phyloP scores from a whole-genome alignment of 202 grass and related monocot species.

The Brachypodium distachyon region DNA sequence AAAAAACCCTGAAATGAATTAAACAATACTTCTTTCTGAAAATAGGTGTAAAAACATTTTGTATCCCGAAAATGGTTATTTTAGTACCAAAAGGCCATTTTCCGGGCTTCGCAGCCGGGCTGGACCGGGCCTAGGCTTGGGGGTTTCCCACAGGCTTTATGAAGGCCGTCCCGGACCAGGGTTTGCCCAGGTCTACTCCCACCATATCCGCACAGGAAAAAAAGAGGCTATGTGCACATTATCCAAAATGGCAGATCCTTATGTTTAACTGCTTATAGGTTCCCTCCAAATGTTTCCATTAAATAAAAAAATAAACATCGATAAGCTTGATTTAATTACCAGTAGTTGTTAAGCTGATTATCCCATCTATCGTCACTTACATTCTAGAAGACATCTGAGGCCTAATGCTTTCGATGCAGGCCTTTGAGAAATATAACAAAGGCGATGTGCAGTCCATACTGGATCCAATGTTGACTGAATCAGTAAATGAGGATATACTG shows the following conservation, averaged over 20 bases:
- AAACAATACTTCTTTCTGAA: too few species aligned
- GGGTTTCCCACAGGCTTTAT: too few species aligned
- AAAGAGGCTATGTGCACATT: not conserved
- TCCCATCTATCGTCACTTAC: not conserved
- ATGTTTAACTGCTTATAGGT: not conserved
- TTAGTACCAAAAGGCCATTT: too few species aligned
- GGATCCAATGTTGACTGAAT: slow-evolving; percentile 66
- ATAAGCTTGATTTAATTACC: not conserved
- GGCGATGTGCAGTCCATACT: slow-evolving; percentile 48
- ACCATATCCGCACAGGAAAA: not conserved
- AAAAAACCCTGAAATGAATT: too few species aligned
- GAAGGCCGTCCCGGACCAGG: too few species aligned
- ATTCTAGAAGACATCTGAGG: slow-evolving; percentile 13
- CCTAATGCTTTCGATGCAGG: slow-evolving; percentile 43
- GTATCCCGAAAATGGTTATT: too few species aligned
- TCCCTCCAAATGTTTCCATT: not conserved
- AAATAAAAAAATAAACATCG: not conserved
- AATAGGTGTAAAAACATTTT: too few species aligned
- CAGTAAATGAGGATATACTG: slow-evolving; percentile 56
- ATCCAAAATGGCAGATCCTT: not conserved
- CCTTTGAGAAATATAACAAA: slow-evolving; percentile 57
- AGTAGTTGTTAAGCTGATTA: not conserved
- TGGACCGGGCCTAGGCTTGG: too few species aligned
- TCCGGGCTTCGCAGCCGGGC: too few species aligned
- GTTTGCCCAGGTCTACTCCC: too few species aligned